Percentiles rank a stretch among this genome's conserved stretches.
phyloP scores from a whole-genome alignment of 2,329 filamentous ascomycete species.

The Zymoseptoria passerinii region DNA sequence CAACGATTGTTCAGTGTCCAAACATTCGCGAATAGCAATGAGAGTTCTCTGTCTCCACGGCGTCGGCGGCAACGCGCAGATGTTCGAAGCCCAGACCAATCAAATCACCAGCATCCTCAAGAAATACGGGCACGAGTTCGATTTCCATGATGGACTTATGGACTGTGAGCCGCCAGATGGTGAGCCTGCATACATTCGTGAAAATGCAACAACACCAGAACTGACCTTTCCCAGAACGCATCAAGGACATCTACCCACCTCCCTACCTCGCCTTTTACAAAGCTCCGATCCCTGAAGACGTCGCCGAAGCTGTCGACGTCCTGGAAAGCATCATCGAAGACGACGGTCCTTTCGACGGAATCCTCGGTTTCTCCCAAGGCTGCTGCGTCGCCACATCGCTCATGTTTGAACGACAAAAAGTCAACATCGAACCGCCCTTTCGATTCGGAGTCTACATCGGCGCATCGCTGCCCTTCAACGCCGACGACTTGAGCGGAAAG shows the following conservation, averaged over 20 bases:
- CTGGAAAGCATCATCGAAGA: not conserved
- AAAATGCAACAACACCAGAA: not conserved
- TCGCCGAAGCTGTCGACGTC: not conserved
- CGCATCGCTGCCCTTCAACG: not conserved
- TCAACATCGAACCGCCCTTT: not conserved
- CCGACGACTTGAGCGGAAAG: not conserved
- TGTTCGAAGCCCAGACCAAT: not conserved
- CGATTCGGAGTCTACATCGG: not conserved
- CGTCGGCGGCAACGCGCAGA: not conserved
- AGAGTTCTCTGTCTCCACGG: conserved; percentile 1
- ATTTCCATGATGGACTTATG: not conserved
- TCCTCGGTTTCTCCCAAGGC: conserved; percentile 1
- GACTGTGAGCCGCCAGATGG: not conserved
- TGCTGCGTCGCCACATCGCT: not conserved
- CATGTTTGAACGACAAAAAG: not conserved
- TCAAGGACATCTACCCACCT: not conserved
- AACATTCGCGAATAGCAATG: not conserved
- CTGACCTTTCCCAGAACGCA: not conserved
- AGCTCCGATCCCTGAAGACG: not conserved
- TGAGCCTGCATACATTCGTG: not conserved
- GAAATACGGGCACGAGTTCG: not conserved
- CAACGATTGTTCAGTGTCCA: not conserved
- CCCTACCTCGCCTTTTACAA: conserved; percentile 1
- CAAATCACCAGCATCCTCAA: not conserved
- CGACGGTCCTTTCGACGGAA: not conserved